Conservation (phyloP, 1,284 basidiomycete genomes). For the Sanghuangporus weigelae region DNA sequence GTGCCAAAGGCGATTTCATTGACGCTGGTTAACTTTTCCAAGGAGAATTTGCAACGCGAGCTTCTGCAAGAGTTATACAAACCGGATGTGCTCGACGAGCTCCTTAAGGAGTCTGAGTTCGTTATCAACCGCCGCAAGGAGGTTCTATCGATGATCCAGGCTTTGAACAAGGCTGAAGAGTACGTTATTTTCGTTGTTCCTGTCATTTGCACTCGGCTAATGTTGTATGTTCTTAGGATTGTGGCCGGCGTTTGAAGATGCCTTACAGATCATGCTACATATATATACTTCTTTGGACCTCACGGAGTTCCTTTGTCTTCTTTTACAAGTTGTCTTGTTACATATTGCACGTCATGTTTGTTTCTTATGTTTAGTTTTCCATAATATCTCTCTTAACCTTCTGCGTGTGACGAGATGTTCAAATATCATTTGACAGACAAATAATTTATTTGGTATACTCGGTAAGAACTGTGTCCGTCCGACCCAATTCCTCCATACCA, state of each 20-base stretch:
- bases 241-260: conserved; percentile 14
- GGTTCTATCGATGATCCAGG: conserved; percentile 82
- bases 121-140: conserved; percentile 86
- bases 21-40: conserved; percentile 88
- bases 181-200: conserved; percentile 36
- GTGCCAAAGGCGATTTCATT: conserved; percentile 96
- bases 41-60: conserved; percentile 90
- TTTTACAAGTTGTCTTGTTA: neutral
- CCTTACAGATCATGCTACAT: neutral
- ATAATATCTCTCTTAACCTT: neutral
- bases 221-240: conserved; percentile 5
- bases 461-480: no score
- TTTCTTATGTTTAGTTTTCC: conserved; percentile 5
- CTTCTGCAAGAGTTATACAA: conserved; percentile 87
- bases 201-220: neutral
- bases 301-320: neutral
- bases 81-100: conserved; percentile 86
- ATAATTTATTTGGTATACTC: no score
- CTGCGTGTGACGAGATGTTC: no score
- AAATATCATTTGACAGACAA: no score
- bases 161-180: conserved; percentile 91
- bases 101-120: conserved; percentile 88
- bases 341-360: conserved; percentile 2
- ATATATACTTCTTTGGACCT: neutral
- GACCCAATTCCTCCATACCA: neutral